Percentiles rank a stretch among this genome's conserved stretches.
Conservation (phyloP, 2,329 filamentous ascomycete species). For the Cladophialophora carrionii region DNA sequence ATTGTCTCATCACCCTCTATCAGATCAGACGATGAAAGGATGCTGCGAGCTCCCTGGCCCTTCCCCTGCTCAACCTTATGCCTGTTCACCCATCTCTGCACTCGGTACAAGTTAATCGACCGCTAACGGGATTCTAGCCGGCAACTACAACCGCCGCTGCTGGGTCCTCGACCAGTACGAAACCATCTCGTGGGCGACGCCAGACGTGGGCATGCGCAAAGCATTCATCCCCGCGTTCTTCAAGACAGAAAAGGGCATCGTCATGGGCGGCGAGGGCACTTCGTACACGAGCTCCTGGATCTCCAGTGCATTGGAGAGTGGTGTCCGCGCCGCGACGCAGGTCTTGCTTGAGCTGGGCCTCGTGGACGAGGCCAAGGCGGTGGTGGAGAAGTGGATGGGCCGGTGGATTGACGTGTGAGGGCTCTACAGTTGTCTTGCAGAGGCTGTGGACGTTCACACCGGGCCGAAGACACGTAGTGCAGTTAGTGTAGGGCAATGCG, state of each 20-base stretch:
- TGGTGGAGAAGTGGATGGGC: constrained; percentile 23
- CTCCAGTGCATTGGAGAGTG: constrained; percentile 52
- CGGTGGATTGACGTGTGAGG: constrained; percentile 30
- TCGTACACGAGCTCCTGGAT: constrained; percentile 75
- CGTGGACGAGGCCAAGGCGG: constrained; percentile 61
- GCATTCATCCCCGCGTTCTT: constrained; percentile 74
- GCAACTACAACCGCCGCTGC: constrained; percentile 66
- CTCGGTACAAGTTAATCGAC: not conserved
- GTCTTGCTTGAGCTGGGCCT: constrained; percentile 58
- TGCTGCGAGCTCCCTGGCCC: not conserved
- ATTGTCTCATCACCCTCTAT: not conserved
- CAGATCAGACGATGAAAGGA: not conserved
- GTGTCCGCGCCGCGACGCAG: constrained; percentile 4
- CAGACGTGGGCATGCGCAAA: constrained; percentile 67
- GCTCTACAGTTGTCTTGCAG: not conserved
- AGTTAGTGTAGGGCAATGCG: too few relatives aligned
- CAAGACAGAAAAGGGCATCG: constrained; percentile 68
- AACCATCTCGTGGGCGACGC: constrained; percentile 65
- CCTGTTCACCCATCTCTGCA: not conserved
- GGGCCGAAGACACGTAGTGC: too few relatives aligned
- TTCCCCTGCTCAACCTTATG: not conserved
- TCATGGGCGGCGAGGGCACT: constrained; percentile 71
- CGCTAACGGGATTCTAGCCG: constrained; percentile 44
- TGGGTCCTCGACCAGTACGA: constrained; percentile 67
- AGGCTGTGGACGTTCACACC: too few relatives aligned